These are phyloP conservation scores for Lasiodiplodia sp. DNA, from an alignment of 2,329 filamentous ascomycete genomes.

Conservation along the genomic window DNA sequence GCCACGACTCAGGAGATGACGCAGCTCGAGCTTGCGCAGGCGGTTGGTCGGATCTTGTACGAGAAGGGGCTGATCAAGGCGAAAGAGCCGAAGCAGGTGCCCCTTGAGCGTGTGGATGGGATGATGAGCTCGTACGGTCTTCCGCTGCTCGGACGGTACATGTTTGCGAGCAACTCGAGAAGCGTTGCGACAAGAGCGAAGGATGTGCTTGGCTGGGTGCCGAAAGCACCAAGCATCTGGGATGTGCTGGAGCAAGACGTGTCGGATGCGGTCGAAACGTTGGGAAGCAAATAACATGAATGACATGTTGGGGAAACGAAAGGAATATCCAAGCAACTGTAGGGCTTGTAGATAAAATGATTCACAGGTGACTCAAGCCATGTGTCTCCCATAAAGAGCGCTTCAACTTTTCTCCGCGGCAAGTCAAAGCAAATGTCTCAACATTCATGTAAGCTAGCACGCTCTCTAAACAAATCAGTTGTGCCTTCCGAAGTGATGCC, in stretches of 20 bases:
- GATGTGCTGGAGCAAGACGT: constrained; percentile 21
- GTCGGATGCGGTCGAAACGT: neutral
- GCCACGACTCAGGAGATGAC: constrained; percentile 66
- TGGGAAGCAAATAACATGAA: neutral
- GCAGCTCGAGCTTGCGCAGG: constrained; percentile 66
- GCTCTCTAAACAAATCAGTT: too few relatives aligned
- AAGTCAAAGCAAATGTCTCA: too few relatives aligned
- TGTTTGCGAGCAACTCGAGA: constrained; percentile 69
- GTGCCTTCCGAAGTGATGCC: too few relatives aligned
- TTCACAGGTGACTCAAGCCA: too few relatives aligned
- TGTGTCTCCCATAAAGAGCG: too few relatives aligned
- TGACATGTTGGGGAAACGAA: too few relatives aligned
- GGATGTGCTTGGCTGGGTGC: constrained; percentile 66
- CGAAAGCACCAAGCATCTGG: constrained; percentile 46
- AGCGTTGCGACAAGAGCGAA: constrained; percentile 62
- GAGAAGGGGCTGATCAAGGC: constrained; percentile 60
- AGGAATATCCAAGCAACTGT: too few relatives aligned
- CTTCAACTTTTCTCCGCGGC: too few relatives aligned
- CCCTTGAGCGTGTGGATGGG: constrained; percentile 54
- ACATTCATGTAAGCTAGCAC: too few relatives aligned
- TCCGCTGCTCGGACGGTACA: constrained; percentile 56
- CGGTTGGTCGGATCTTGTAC: constrained; percentile 51
- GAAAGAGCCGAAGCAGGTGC: constrained; percentile 47
- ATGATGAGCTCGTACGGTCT: constrained; percentile 35
- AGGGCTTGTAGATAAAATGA: too few relatives aligned